Evolutionary conservation across 2,329 filamentous ascomycete species (phyloP).

Genomic region (Alternaria ventricosa): DNA sequence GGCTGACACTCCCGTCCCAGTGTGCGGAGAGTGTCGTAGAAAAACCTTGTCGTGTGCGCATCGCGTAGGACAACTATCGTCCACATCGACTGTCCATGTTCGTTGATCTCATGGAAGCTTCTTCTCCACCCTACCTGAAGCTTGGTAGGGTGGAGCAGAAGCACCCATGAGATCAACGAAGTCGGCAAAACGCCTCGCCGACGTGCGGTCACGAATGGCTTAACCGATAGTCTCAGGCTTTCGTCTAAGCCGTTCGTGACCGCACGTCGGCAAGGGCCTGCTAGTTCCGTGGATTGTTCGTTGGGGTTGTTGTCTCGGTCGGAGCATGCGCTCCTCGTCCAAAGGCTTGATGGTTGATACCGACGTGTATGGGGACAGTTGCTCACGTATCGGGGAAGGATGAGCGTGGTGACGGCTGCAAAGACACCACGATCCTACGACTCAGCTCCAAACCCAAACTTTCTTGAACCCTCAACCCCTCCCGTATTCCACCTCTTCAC

Average conservation of each 20-base stretch:
- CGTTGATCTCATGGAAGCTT: background rate
- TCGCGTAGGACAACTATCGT: fast-evolving
- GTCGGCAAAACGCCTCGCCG: background rate
- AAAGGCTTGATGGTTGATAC: too few species aligned
- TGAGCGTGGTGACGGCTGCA: too few species aligned
- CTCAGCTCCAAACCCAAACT: background rate
- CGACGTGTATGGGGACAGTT: too few species aligned
- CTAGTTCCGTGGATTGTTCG: background rate
- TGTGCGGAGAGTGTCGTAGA: background rate
- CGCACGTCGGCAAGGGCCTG: too few species aligned
- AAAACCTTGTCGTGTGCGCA: background rate
- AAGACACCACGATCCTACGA: background rate
- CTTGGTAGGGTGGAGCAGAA: background rate
- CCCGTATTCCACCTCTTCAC: background rate
- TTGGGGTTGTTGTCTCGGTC: background rate
- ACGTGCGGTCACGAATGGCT: background rate
- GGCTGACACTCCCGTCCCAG: background rate
- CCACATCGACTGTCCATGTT: background rate
- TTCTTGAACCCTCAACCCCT: background rate
- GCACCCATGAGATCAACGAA: background rate
- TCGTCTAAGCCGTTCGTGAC: background rate
- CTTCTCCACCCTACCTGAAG: background rate
- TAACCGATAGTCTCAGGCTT: too few species aligned
- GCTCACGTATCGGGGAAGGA: too few species aligned
- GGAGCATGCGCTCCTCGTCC: background rate